Percentiles rank a stretch among this genome's conserved stretches.
phyloP scores from a whole-genome alignment of 164 flowering plant species.

The Chimonanthus praecox region DNA sequence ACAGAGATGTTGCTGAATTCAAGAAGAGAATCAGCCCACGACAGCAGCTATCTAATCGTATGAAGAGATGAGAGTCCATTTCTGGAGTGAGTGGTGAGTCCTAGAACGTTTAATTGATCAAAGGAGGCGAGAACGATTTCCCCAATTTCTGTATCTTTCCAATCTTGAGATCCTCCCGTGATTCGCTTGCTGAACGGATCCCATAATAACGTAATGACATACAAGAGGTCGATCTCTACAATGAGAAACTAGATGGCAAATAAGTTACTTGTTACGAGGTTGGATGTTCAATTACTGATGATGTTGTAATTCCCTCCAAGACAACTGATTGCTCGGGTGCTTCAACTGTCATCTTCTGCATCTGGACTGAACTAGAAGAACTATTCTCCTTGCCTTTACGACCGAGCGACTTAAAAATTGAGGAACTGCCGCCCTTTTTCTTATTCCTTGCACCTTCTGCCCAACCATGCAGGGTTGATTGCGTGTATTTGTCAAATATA shows the following conservation, averaged over 20 bases:
- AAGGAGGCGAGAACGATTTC: too few relatives aligned
- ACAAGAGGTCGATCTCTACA: not conserved
- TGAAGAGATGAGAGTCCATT: too few relatives aligned
- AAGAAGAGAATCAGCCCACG: too few relatives aligned
- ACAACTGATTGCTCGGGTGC: constrained; percentile 4
- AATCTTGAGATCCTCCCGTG: too few relatives aligned
- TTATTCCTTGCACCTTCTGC: constrained; percentile 2
- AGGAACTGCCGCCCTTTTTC: not conserved
- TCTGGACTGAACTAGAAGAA: constrained; percentile 7
- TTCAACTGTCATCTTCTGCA: constrained; percentile 16
- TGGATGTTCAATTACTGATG: not conserved
- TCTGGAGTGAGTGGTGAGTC: too few relatives aligned
- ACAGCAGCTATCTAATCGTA: too few relatives aligned
- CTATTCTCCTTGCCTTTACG: not conserved
- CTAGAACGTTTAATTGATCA: too few relatives aligned
- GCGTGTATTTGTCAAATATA: constrained; percentile 56
- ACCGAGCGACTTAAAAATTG: not conserved
- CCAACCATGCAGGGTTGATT: constrained; percentile 26
- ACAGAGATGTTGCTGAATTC: too few relatives aligned
- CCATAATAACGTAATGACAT: too few relatives aligned
- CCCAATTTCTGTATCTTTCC: too few relatives aligned
- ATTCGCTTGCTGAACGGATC: too few relatives aligned
- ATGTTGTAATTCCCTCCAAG: not conserved
- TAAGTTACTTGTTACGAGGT: not conserved
- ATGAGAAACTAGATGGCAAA: not conserved